Evolutionary conservation across 192 early-diverging fungal genomes (phyloP), one percentile per base, ranked within the genome.

Genomic region (Mortierella hygrophila): DNA sequence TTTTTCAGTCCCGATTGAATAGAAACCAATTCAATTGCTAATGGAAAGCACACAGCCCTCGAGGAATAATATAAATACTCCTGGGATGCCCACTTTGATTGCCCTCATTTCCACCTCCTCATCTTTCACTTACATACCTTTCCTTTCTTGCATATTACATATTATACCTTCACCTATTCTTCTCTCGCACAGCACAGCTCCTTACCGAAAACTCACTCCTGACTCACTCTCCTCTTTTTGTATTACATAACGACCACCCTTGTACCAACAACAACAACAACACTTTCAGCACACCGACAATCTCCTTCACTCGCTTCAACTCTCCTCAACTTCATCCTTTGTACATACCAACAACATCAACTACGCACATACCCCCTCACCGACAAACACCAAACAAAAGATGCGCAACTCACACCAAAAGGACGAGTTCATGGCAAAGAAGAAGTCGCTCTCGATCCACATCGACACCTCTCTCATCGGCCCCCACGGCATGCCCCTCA

Each of bases 401-500:
- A 80, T 80, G 78, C 71, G 70, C n/a, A 65, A 9, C 55, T 42
- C 57, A 18, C 76, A 52, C 18, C 49, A 63, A 20, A 83, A 78
- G 15, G 26, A 78, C n/a, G 23, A 54, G 15, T 4, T 68, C 38
- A 26, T 11, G 16, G 40, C 75, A 68, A 84, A 79, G 63, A 47
- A 84, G 65, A 84, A 84, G 40, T 69, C 82, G 20, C 78, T 85
- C 23, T n/a, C 78, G 7, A 85, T 85, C 49, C 78, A 85, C 57
- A 85, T 85, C 44, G 38, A 80, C 38, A 85, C 83, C 49, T 23
- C 72, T 5, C 44, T 63, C 4, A 52, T 69, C 21, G 83, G 83
- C 0, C 83, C 83, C 1, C 83, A 85, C 23, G 78, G 83, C n/a
- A 85, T 85, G 78, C 83, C 83, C 20, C 75, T 85, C 9, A 57